These are phyloP conservation scores for Udeniomyces megalosporus DNA, from an alignment of 768 basidiomycete genomes.

Conservation along the genomic window DNA sequence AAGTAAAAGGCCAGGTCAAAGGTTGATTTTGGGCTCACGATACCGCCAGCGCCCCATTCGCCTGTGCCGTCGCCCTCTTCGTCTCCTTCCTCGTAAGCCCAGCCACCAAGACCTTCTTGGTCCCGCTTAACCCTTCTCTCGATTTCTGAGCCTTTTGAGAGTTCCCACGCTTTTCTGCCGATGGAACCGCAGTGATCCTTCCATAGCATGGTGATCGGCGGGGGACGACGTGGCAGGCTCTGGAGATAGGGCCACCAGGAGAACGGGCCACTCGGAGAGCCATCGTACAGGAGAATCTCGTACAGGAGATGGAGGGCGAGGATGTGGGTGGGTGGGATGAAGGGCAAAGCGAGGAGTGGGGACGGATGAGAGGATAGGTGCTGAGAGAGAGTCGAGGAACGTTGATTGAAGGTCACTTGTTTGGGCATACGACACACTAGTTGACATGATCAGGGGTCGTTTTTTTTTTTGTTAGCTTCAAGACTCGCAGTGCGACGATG, in stretches of 20 bases:
- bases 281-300: background rate
- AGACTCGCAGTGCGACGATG: background rate
- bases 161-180: conserved; percentile 21
- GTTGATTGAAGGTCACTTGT: background rate
- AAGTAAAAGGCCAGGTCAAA: background rate
- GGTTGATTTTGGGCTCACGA: background rate
- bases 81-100: too few relatives aligned
- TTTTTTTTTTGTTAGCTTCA: background rate
- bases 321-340: conserved; percentile 5
- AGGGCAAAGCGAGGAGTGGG: too few relatives aligned
- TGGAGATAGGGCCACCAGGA: conserved; percentile 31
- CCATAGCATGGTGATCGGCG: conserved; percentile 30
- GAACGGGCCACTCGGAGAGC: too few relatives aligned
- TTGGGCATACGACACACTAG: conserved; percentile 12
- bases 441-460: background rate
- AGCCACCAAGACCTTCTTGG: background rate
- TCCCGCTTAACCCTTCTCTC: conserved; percentile 6
- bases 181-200: conserved; percentile 19
- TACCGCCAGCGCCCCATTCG: conserved; percentile 1
- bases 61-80: background rate
- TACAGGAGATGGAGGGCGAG: conserved; percentile 11
- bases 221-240: conserved; percentile 23
- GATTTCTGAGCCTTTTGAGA: conserved; percentile 26
- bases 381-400: background rate
- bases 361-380: background rate